Evolutionary conservation across 768 basidiomycete genomes (phyloP).

Genomic region (Kwoniella bestiolae): DNA sequence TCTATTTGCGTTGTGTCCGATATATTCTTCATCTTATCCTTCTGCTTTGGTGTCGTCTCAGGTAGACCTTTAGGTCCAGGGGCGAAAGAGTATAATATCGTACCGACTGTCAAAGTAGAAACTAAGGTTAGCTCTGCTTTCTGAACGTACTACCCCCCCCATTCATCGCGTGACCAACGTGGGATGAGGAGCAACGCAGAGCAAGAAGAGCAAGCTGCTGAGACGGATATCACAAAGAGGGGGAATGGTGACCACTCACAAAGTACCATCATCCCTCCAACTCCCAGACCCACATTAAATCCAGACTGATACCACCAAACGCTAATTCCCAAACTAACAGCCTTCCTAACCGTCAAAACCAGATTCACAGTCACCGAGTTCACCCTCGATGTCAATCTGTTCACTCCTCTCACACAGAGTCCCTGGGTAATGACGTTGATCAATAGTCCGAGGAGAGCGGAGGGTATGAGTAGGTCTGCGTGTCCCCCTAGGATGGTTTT

Average conservation of each 20-base stretch:
- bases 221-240: too few relatives aligned
- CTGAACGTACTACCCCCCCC: neutral
- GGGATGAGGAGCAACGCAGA: too few relatives aligned
- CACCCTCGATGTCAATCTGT: conserved; percentile 74
- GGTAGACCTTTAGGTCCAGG: conserved; percentile 17
- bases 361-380: conserved; percentile 82
- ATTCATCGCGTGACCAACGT: too few relatives aligned
- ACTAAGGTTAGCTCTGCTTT: neutral
- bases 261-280: conserved; percentile 77
- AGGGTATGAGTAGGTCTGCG: conserved; percentile 40
- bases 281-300: conserved; percentile 68
- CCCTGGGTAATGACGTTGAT: conserved; percentile 74
- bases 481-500: conserved; percentile 3
- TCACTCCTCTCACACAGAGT: conserved; percentile 81
- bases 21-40: neutral
- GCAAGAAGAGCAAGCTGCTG: too few relatives aligned
- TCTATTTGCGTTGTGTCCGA: neutral
- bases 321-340: conserved; percentile 75
- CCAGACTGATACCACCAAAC: conserved; percentile 83
- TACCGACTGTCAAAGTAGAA: conserved; percentile 9
- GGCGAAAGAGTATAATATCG: conserved; percentile 19
- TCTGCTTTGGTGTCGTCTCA: neutral
- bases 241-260: conserved; percentile 33
- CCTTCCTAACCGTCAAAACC: conserved; percentile 78
- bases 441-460: conserved; percentile 66